Conservation (phyloP, 1,284 basidiomycete genomes). For the Xerocomus nothofagi region DNA sequence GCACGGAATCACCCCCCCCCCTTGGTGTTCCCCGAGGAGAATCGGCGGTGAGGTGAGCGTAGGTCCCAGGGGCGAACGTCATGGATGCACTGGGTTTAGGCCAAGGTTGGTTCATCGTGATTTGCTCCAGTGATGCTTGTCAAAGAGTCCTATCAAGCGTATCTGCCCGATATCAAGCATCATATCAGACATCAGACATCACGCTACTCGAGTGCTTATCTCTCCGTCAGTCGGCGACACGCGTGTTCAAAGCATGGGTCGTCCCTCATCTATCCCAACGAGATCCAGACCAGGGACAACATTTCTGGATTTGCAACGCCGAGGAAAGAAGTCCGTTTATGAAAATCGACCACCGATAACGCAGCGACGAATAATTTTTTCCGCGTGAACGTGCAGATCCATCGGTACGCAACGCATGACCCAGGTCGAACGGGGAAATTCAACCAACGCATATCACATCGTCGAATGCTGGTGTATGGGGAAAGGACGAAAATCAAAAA, state of each 20-base stretch:
- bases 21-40: conserved; percentile 58
- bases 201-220: conserved; percentile 3
- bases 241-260: not conserved
- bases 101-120: conserved; percentile 57
- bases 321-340: conserved; percentile 6
- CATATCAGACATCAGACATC: conserved; percentile 1
- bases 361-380: conserved; percentile 34
- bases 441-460: conserved; percentile 6
- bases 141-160: conserved; percentile 21
- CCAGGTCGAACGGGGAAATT: not conserved
- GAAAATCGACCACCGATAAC: conserved; percentile 11
- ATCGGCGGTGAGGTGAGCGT: conserved; percentile 24
- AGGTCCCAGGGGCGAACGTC: no score
- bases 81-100: no score
- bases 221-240: conserved; percentile 1
- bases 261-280: not conserved
- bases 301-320: conserved; percentile 13
- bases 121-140: not conserved
- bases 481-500: no score
- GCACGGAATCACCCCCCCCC: conserved; percentile 56
- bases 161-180: conserved; percentile 6
- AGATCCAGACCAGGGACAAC: not conserved
- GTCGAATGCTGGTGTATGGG: conserved; percentile 50
- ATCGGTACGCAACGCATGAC: no score
- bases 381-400: not conserved